Evolutionary conservation across 352 stramenopile genomes (phyloP), one percentile per base, ranked within the genome.

Genomic region (Globisporangium polare): DNA sequence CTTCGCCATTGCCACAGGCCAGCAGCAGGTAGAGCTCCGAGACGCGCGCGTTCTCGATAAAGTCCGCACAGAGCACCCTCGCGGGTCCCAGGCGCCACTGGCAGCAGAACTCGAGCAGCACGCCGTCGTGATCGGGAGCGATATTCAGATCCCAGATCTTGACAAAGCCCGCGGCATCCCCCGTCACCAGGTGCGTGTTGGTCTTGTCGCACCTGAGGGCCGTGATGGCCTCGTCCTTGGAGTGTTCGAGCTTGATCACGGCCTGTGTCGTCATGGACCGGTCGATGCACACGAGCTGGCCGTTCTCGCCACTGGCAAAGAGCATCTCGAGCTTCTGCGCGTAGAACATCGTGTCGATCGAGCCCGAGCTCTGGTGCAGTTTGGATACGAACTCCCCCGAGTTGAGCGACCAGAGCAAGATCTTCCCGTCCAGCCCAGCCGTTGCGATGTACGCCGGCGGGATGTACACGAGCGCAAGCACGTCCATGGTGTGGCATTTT

Each of bases 331-430:
- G 70, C 59, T 89, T 89, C 29, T 81, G 68, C 0, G 78, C 81
- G 58, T 90, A 92, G 42, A 66, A 77, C 66, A 92, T 84, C 0
- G 77, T 59, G 33, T 92, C 83, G 53, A 92, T 92, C 0, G 80
- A 78, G 0, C 80, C 80, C 0, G 62, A 37, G 47, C 76, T 86
- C 49, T 90, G 78, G 58, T 90, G 77, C 7, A 89, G 63, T 18
- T 81, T 75, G 3, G 77, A 68, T 6, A 92, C 72, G 27, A 86
- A 71, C 37, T 92, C 81, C 20, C 83, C 79, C 7, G 83, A 90
- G 61, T 92, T 92, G 60, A 92, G 72, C 27, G 81, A 89, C 83
- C 83, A 92, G 13, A 92, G 58, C 58, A 92, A 31, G 33, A 92
- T 86, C 29, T 85, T 60, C n/a, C 83, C 83, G 57, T 92, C 83